Evolutionary conservation across 176 grass and related monocot species (phyloP).

Genomic region (Bonia amplexicaulis): DNA sequence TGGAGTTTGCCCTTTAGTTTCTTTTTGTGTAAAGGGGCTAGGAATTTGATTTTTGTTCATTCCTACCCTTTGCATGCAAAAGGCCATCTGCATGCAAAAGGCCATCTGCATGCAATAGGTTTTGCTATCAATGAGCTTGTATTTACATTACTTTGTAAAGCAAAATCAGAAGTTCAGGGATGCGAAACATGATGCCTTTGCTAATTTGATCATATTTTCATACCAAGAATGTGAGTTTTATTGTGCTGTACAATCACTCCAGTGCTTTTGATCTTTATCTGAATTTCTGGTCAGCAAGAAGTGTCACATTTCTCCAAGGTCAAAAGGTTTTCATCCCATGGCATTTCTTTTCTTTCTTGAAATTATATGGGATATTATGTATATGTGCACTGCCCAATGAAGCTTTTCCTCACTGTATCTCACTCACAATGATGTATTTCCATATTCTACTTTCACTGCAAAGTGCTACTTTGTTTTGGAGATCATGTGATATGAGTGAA

Average conservation of each 20-base stretch:
- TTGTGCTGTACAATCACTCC: background rate
- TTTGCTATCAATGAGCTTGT: constrained; percentile 27
- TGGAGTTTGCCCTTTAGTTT: constrained; percentile 3
- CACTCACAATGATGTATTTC: background rate
- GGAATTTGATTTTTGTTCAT: constrained; percentile 79
- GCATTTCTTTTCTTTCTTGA: background rate
- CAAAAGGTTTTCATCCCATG: background rate
- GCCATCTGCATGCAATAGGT: constrained; percentile 41
- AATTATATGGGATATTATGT: background rate
- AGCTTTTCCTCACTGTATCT: background rate
- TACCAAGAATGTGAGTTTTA: background rate
- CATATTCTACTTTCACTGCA: background rate
- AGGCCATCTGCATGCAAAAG: constrained; percentile 40
- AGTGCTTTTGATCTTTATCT: background rate
- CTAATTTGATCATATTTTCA: constrained; percentile 9
- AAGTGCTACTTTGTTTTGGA: background rate
- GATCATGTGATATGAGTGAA: background rate
- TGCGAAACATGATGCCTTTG: constrained; percentile 1
- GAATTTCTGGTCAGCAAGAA: background rate
- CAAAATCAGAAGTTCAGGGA: background rate
- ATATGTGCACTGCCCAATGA: background rate
- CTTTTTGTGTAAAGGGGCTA: constrained; percentile 6
- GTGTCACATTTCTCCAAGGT: background rate
- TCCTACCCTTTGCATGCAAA: constrained; percentile 61
- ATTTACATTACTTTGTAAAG: constrained; percentile 39